Conservation (phyloP, 306 rosid genomes). For the apple (Malus domestica) region ASM211411v1 NC_041789.1:26737001-26737500, state of each 20-base stretch:
- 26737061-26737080: background rate
- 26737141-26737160: background rate
- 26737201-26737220: constrained; percentile 55
- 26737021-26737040: background rate
- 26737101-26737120: background rate
- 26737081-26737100: background rate
- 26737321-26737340: constrained; percentile 71
- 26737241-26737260: constrained; percentile 72
- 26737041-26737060: no score
- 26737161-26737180: background rate
- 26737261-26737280: constrained; percentile 57
- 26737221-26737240: constrained; percentile 55
- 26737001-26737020: background rate
- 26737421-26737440: background rate
- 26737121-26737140: background rate
- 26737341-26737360: constrained; percentile 59
- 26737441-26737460: background rate
- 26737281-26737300: constrained; percentile 82
- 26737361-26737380: no score
- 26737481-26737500: no score
- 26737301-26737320: constrained; percentile 82
- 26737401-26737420: background rate
- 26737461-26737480: background rate
- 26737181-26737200: constrained; percentile 69
- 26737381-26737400: background rate